Base-by-base conservation (phyloP, 768 basidiomycete genomes). In the Lyophyllum atratum region DNA sequence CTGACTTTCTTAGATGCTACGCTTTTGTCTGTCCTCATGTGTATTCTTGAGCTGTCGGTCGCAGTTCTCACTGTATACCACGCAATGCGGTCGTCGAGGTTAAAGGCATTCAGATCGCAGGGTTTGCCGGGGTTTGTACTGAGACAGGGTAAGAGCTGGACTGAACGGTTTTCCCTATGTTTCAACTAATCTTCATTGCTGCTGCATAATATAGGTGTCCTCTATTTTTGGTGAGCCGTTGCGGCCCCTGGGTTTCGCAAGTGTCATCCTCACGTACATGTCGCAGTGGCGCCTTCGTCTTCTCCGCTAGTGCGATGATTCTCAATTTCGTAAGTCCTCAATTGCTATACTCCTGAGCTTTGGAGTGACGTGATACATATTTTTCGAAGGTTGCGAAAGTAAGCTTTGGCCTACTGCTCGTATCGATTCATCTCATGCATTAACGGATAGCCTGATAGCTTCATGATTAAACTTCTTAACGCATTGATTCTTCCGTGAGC, bases 21-120 rank as follows among this genome's bases (percentile, higher is more conserved):
- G 19, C 60, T 62, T 24, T 37, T 62, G 21, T 62, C 60, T 6
- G 34, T 62, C 21, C 50, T 62, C 22, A 49, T 62, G 21, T 58
- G 49, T 19, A 22, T 55, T 11, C 50, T 58, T 3, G 60, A 62
- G 26, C 47, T 62, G 11, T 55, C 49, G 9, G 53, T 54, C 7
- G 62, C 62, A 8, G 26, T 54, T n/a, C 54, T 63, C 21, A 63
- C 59, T 21, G 49, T 58, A 8, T 48, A 49, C 37, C 25, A 42
- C 33, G 60, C 60, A 1, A 29, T 44, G 33, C 42, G 54, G 37
- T 39, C 42, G 6, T 53, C 26, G n/a, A 37, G 46, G 22, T 0
- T 25, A 25, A 44, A 44, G 4, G 31, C 54, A 10, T 42, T 62
- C 12, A 22, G 31, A 21, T 11, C 25, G 10, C n/a, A 26, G 14